Conservation (phyloP, 2,329 filamentous ascomycete species). For the Cladosporium velox region DNA sequence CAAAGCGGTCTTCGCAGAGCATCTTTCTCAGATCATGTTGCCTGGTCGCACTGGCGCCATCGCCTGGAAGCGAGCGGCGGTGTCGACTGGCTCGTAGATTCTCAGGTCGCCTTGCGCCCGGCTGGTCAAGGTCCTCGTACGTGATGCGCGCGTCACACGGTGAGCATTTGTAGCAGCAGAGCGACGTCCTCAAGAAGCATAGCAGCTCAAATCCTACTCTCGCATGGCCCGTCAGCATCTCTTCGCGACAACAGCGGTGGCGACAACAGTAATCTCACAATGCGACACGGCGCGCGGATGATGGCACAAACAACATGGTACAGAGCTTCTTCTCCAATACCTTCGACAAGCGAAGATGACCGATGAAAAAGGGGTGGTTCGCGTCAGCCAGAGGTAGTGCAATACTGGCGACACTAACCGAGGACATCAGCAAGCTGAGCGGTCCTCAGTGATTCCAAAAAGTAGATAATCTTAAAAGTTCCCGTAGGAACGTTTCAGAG, state of each 20-base stretch:
- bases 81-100: not conserved
- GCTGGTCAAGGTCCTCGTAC: not conserved
- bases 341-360: constrained; percentile 8
- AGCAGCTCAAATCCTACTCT: not conserved
- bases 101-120: not conserved
- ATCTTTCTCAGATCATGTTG: too few relatives aligned
- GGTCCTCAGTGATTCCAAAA: constrained; percentile 18
- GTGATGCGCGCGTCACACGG: not conserved
- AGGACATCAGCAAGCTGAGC: constrained; percentile 21
- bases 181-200: not conserved
- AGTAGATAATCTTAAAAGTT: constrained; percentile 16
- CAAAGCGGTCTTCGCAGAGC: too few relatives aligned
- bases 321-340: constrained; percentile 17
- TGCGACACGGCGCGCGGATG: not conserved
- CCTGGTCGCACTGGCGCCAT: not conserved
- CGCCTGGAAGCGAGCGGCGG: not conserved
- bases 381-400: constrained; percentile 20
- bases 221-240: not conserved
- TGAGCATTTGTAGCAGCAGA: not conserved
- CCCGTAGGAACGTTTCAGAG: constrained; percentile 20
- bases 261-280: not conserved
- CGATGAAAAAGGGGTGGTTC: constrained; percentile 20
- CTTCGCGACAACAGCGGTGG: not conserved
- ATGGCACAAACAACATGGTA: not conserved
- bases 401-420: constrained; percentile 22